Conservation (phyloP, 2,329 filamentous ascomycete species). For the Blumeriella jaapii region DNA sequence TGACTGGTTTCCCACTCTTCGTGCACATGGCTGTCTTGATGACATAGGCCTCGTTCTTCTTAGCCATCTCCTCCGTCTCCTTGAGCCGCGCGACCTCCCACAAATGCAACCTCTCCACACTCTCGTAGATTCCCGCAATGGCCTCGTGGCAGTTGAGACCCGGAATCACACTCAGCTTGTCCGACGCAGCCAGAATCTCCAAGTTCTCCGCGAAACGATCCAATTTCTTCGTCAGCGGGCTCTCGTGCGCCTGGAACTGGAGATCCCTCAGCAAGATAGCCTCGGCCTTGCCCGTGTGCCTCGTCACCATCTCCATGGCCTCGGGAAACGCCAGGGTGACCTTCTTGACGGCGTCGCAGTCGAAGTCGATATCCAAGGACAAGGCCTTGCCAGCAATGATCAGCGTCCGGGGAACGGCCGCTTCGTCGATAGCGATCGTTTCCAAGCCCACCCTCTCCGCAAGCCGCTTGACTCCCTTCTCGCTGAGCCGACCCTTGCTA, state of each 20-base stretch:
- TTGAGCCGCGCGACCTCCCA: constrained; percentile 54
- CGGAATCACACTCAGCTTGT: constrained; percentile 58
- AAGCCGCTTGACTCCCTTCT: constrained; percentile 62
- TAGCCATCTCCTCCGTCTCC: constrained; percentile 35
- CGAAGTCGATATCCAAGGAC: constrained; percentile 48
- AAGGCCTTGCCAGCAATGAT: constrained; percentile 52
- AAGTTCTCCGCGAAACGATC: constrained; percentile 62
- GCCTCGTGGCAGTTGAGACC: constrained; percentile 69
- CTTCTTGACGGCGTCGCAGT: constrained; percentile 48
- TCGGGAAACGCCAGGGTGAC: constrained; percentile 54
- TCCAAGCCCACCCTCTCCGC: constrained; percentile 57
- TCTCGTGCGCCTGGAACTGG: constrained; percentile 43
- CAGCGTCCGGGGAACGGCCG: constrained; percentile 40
- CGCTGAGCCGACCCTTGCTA: constrained; percentile 54
- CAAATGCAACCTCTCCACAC: constrained; percentile 55
- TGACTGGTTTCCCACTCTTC: constrained; percentile 56
- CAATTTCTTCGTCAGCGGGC: constrained; percentile 57
- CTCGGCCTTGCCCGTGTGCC: constrained; percentile 49
- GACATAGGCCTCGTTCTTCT: constrained; percentile 33
- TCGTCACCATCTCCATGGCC: constrained; percentile 44
- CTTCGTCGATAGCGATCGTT: constrained; percentile 47
- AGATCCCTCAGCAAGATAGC: constrained; percentile 57
- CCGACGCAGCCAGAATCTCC: constrained; percentile 54
- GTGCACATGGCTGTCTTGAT: constrained; percentile 42
- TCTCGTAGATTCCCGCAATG: constrained; percentile 59